Evolutionary conservation across 2,329 filamentous ascomycete genomes (phyloP).

Genomic region (Nemania sp.): DNA sequence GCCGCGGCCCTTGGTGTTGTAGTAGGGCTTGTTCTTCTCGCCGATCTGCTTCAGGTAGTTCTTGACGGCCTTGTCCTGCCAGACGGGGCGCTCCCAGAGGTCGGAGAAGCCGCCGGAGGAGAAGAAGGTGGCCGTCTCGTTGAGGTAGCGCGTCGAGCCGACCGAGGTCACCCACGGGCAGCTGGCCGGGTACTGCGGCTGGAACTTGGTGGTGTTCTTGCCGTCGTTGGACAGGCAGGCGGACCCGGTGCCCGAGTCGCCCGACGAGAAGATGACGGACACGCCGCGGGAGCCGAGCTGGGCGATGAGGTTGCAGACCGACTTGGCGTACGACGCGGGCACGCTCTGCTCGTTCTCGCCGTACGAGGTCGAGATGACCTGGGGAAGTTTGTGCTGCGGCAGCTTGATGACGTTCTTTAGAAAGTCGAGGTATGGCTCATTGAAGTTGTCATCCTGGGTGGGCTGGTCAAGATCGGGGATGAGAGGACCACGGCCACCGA

Average conservation of each 20-base stretch:
- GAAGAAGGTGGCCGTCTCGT: conserved; percentile 62
- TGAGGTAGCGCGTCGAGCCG: conserved; percentile 49
- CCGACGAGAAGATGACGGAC: conserved; percentile 70
- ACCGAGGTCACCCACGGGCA: conserved; percentile 55
- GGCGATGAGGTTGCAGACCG: conserved; percentile 71
- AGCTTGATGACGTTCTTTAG: conserved; percentile 68
- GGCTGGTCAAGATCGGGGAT: conserved; percentile 41
- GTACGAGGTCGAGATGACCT: conserved; percentile 73
- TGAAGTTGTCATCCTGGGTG: conserved; percentile 58
- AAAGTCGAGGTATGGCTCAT: conserved; percentile 77
- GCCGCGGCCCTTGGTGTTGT: conserved; percentile 56
- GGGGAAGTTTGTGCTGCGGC: conserved; percentile 64
- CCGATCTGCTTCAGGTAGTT: conserved; percentile 58
- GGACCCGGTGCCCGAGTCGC: conserved; percentile 68
- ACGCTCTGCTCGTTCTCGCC: conserved; percentile 75
- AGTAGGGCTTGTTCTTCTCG: conserved; percentile 45
- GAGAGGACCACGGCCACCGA: conserved; percentile 39
- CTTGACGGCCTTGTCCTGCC: conserved; percentile 58
- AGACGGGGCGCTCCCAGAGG: conserved; percentile 60
- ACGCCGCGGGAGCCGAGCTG: conserved; percentile 74
- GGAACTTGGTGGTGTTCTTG: conserved; percentile 64
- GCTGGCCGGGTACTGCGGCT: conserved; percentile 63
- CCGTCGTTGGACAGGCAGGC: conserved; percentile 62
- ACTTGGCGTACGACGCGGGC: conserved; percentile 66
- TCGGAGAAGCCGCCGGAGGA: conserved; percentile 64